phyloP scores from a whole-genome alignment of 2,329 filamentous ascomycete genomes.

The Venturia oleaginea region DNA sequence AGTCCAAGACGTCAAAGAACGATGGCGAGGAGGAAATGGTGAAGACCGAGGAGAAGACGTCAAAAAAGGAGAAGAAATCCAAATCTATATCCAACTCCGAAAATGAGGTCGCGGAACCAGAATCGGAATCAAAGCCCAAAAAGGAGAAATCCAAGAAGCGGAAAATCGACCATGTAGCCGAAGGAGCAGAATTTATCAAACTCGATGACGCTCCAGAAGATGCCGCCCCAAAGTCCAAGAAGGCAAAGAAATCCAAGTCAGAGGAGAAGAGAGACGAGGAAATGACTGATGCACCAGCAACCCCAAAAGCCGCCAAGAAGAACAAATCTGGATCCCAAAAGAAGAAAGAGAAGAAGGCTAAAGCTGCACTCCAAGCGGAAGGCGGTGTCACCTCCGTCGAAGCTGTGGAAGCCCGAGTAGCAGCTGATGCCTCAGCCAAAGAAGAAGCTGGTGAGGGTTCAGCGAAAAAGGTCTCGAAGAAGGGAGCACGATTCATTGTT shows the following conservation, averaged over 20 bases:
- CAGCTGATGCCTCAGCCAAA: neutral
- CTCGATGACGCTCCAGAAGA: neutral
- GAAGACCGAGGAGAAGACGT: constrained; percentile 16
- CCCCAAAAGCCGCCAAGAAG: constrained; percentile 3
- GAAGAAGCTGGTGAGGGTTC: neutral
- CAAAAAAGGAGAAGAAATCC: constrained; percentile 12
- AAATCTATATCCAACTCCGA: constrained; percentile 8
- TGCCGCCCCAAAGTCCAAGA: neutral
- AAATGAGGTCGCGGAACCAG: neutral
- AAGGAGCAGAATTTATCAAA: neutral
- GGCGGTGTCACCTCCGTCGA: neutral
- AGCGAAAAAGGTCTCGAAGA: constrained; percentile 5
- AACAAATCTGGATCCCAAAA: constrained; percentile 5
- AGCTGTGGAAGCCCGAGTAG: neutral
- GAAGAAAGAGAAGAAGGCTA: constrained; percentile 6
- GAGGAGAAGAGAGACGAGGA: neutral
- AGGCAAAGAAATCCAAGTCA: constrained; percentile 9
- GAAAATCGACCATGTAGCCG: constrained; percentile 1
- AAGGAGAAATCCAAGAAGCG: constrained; percentile 11
- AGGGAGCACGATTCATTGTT: constrained; percentile 54
- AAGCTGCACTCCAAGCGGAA: neutral
- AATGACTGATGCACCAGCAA: neutral
- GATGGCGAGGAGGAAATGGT: constrained; percentile 10
- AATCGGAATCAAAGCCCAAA: constrained; percentile 3
- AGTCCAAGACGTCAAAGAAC: neutral